Evolutionary conservation across 2,329 filamentous ascomycete species (phyloP).

Genomic region (Aphanoascus verrucosus): DNA sequence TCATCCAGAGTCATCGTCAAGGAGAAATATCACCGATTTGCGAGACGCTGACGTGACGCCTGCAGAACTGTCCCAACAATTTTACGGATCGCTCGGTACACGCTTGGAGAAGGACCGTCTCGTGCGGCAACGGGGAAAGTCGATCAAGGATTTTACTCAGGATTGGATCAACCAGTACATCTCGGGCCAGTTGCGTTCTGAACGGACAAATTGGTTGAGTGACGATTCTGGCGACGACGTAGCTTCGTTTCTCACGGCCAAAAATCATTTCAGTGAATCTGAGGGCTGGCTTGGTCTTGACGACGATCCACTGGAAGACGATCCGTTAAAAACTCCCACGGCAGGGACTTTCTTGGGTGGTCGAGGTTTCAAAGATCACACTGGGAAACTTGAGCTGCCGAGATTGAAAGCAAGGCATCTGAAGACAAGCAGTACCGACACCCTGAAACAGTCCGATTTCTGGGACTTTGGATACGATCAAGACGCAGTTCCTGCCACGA

Average conservation of each 20-base stretch:
- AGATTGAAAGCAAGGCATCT: slow-evolving; percentile 26
- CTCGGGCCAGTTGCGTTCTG: slow-evolving; percentile 56
- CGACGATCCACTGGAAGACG: slow-evolving; percentile 30
- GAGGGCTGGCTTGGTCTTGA: slow-evolving; percentile 37
- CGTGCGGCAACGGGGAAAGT: slow-evolving; percentile 23
- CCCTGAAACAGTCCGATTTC: slow-evolving; percentile 36
- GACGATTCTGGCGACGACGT: slow-evolving; percentile 62
- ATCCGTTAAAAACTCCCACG: slow-evolving; percentile 33
- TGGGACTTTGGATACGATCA: slow-evolving; percentile 37
- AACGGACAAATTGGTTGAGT: slow-evolving; percentile 73
- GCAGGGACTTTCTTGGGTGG: slow-evolving; percentile 9
- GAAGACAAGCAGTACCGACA: slow-evolving; percentile 32
- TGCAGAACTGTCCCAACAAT: slow-evolving; percentile 16
- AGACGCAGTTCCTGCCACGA: slow-evolving; percentile 26
- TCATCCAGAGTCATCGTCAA: slow-evolving; percentile 17
- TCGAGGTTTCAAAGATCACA: slow-evolving; percentile 12
- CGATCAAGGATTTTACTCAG: slow-evolving; percentile 55
- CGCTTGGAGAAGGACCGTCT: slow-evolving; percentile 17
- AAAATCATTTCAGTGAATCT: slow-evolving; percentile 33
- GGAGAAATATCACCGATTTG: slow-evolving; percentile 4
- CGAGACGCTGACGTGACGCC: not conserved
- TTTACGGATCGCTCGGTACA: slow-evolving; percentile 22
- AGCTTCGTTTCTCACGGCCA: slow-evolving; percentile 47
- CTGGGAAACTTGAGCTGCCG: slow-evolving; percentile 16
- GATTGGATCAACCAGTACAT: slow-evolving; percentile 81